These are phyloP conservation scores for Athelia sp. DNA, from an alignment of 1,284 basidiomycete species.

Conservation along the genomic window DNA sequence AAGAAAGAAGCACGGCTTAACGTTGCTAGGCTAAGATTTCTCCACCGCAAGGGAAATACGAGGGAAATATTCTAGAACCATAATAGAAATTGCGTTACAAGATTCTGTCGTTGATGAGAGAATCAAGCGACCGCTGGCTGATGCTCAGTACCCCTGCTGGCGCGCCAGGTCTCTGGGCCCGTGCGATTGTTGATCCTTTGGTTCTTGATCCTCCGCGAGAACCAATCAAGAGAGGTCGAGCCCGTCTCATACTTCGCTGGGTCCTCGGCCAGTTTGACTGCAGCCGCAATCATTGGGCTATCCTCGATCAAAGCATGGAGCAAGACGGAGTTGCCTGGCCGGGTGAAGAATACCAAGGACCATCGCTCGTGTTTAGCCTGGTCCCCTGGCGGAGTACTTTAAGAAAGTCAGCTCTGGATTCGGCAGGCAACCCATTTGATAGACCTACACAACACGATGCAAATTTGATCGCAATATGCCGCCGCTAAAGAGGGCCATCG, in stretches of 20 bases:
- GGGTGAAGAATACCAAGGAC: constrained; percentile 60
- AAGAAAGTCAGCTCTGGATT: not conserved
- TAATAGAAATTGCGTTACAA: no score
- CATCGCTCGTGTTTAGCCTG: constrained; percentile 45
- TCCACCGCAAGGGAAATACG: no score
- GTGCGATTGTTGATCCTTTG: constrained; percentile 39
- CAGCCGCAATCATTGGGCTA: constrained; percentile 40
- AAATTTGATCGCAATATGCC: constrained; percentile 54
- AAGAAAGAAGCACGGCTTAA: no score
- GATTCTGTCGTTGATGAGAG: no score
- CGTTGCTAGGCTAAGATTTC: no score
- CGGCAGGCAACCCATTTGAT: constrained; percentile 2
- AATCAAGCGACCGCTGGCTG: not conserved
- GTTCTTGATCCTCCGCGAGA: constrained; percentile 39
- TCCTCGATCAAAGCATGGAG: constrained; percentile 45
- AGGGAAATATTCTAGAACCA: no score
- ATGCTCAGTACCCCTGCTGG: constrained; percentile 30
- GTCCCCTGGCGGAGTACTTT: constrained; percentile 37
- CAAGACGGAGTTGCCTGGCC: constrained; percentile 47
- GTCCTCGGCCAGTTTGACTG: constrained; percentile 21
- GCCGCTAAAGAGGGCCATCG: constrained; percentile 51
- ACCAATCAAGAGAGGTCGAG: constrained; percentile 44
- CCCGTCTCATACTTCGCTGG: constrained; percentile 32
- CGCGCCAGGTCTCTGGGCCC: constrained; percentile 29
- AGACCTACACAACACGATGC: constrained; percentile 41